These are phyloP conservation scores for Moesziomyces antarcticus DNA, from an alignment of 1,284 basidiomycete genomes.

Conservation along the genomic window DNA sequence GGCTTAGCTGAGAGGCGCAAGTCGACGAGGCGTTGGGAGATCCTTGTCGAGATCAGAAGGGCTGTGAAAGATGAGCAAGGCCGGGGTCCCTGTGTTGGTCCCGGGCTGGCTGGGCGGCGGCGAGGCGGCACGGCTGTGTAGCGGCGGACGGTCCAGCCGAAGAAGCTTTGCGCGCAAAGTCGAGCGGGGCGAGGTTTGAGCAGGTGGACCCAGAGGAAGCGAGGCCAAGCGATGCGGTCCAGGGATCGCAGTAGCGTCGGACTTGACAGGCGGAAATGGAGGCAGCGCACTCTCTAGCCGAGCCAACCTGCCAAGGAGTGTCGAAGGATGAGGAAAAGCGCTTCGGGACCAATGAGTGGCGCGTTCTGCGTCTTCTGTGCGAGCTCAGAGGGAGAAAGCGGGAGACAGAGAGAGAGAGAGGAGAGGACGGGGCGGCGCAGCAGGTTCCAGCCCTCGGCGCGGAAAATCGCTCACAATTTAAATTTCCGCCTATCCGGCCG, in stretches of 20 bases:
- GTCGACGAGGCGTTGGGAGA: neutral
- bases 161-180: neutral
- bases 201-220: neutral
- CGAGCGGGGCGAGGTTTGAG: neutral
- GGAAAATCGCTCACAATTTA: neutral
- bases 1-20: neutral
- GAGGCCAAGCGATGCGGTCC: neutral
- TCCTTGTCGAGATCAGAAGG: neutral
- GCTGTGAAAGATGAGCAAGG: neutral
- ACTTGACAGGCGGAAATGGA: neutral
- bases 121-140: neutral
- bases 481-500: neutral
- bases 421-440: too few relatives aligned
- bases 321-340: neutral
- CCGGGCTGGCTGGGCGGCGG: neutral
- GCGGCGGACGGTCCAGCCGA: neutral
- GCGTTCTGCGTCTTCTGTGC: neutral
- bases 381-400: too few relatives aligned
- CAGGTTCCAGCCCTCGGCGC: neutral
- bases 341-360: neutral
- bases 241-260: neutral
- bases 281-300: neutral
- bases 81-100: neutral
- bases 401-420: too few relatives aligned
- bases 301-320: neutral